phyloP scores from a whole-genome alignment of 140 eudicot genomes.

The Cichorium intybus region DNA sequence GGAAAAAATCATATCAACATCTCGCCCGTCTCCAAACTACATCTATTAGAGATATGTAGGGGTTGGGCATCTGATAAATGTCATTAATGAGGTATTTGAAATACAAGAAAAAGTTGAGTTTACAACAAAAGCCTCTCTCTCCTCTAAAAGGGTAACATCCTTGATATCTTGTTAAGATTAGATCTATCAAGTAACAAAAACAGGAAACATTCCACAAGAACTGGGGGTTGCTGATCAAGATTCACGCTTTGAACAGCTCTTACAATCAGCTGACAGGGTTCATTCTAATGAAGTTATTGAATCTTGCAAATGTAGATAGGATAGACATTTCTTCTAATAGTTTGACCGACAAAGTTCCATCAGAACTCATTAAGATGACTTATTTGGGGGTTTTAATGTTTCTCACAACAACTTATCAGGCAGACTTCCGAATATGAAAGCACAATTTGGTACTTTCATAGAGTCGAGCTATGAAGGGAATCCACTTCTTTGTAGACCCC shows the following conservation, averaged over 20 bases:
- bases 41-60: neutral
- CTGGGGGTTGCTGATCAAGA: slow-evolving; percentile 19
- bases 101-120: slow-evolving; percentile 13
- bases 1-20: neutral
- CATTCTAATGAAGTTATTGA: slow-evolving; percentile 15
- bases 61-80: neutral
- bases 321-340: slow-evolving; percentile 18
- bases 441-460: slow-evolving; percentile 26
- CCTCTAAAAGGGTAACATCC: slow-evolving; percentile 11
- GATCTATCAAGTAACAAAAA: slow-evolving; percentile 35
- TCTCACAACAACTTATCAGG: slow-evolving; percentile 28
- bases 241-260: slow-evolving; percentile 27
- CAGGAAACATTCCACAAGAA: slow-evolving; percentile 21
- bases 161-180: slow-evolving; percentile 23
- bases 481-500: slow-evolving; percentile 33
- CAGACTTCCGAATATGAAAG: slow-evolving; percentile 5
- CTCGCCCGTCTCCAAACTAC: neutral
- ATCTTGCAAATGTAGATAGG: slow-evolving; percentile 8
- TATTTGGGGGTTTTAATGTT: slow-evolving; percentile 16
- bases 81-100: neutral
- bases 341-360: slow-evolving; percentile 19
- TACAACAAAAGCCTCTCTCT: slow-evolving; percentile 14
- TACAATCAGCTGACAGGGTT: slow-evolving; percentile 19
- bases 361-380: neutral
- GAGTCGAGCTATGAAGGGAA: slow-evolving; percentile 20